Evolutionary conservation across 2,329 filamentous ascomycete species (phyloP).

Genomic region (Fusarium buharicum): DNA sequence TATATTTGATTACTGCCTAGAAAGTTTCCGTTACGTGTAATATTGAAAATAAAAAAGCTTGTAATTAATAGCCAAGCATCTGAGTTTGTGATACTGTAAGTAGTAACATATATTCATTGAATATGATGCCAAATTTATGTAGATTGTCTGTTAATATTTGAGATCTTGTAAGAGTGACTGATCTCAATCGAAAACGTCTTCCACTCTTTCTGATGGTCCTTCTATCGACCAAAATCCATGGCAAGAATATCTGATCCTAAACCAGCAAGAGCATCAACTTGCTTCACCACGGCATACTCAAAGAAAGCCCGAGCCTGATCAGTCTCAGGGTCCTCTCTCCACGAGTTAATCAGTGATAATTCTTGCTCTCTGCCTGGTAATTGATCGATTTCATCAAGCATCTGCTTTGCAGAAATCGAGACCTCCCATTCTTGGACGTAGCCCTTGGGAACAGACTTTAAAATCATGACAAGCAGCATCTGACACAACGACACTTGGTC

Average conservation of each 20-base stretch:
- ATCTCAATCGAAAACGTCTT: neutral
- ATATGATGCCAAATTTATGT: too few species aligned
- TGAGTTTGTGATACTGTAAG: too few species aligned
- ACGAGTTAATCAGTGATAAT: conserved; percentile 56
- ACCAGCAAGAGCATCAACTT: conserved; percentile 58
- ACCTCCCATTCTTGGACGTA: conserved; percentile 61
- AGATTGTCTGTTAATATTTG: too few species aligned
- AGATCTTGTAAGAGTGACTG: too few species aligned
- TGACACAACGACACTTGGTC: conserved; percentile 66
- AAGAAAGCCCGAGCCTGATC: conserved; percentile 59
- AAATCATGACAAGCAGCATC: conserved; percentile 61
- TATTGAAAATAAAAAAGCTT: too few species aligned
- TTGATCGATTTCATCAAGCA: conserved; percentile 61
- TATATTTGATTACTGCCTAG: too few species aligned
- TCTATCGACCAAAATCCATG: conserved; percentile 51
- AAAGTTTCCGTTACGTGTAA: too few species aligned
- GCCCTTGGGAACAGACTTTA: conserved; percentile 54
- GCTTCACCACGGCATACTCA: conserved; percentile 59
- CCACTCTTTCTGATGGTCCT: neutral
- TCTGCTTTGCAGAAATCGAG: conserved; percentile 54
- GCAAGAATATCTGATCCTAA: conserved; percentile 58
- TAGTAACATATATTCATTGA: too few species aligned
- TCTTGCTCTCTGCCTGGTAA: conserved; percentile 59
- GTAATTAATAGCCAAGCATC: too few species aligned
- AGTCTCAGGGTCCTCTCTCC: conserved; percentile 55